Evolutionary conservation across 208 protist species (phyloP), one percentile per base, ranked within the genome.

Genomic region (Trypanosoma conorhini): DNA sequence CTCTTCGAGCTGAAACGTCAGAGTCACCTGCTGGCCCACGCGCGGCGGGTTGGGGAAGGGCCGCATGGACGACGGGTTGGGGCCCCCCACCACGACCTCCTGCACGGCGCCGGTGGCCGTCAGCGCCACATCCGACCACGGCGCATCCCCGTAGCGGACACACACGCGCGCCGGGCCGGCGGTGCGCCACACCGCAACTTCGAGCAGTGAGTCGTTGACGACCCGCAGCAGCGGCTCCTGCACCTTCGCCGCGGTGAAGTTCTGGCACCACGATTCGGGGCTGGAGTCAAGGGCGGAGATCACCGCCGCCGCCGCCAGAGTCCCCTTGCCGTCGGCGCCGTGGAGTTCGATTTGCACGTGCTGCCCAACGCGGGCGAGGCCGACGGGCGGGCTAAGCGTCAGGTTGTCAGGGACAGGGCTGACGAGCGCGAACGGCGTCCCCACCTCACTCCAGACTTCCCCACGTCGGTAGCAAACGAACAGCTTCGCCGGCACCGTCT

Each of bases 1-100:
- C 22, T 84, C 76, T 19, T 86, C 30, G 21, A 95, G 76, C 28
- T 80, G 63, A 68, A 97, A 94, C 13, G 83, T 93, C 48, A 95
- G 77, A n/a, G 79, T 93, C 54, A 95, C 89, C 46, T 76, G 76
- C 79, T 97, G 88, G 13, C 92, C 92, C 19, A 97, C 92, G n/a
- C 90, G 86, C n/a, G 90, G 89, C 17, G 74, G 75, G 21, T 56
- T 52, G 0, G 92, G 89, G 70, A 77, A 95, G 59, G 79, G 48
- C 19, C 56, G 38, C 84, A 97, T 88, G 46, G 67, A 75, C 48
- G 71, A 69, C 54, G 88, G 88, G 75, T 89, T 95, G 8, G 89
- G 62, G 0, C 76, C 79, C 42, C 65, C 15, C 33, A 95, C 81
- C 40, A 70, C 52, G 22, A 83, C 62, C 54, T 80, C 80, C 35